phyloP scores from a whole-genome alignment of 139 green algal genomes.

The Marvania coccoides region DNA sequence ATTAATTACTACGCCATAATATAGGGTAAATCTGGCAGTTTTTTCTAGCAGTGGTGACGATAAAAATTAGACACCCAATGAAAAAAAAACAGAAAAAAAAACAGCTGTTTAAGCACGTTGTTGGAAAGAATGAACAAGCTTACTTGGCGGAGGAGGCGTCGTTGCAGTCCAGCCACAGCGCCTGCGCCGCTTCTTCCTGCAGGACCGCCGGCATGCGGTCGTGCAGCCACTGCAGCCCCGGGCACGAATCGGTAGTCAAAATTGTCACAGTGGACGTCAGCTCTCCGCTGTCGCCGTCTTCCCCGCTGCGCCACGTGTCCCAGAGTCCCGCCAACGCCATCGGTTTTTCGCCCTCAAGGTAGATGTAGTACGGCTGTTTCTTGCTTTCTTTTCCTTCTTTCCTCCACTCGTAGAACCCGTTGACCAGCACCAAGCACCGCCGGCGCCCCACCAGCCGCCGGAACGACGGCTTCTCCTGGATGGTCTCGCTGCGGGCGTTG shows the following conservation, averaged over 20 bases:
- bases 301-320: conserved; percentile 29
- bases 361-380: conserved; percentile 74
- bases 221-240: conserved; percentile 64
- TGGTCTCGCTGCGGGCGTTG: conserved; percentile 54
- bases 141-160: neutral
- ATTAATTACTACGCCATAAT: neutral
- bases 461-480: conserved; percentile 59
- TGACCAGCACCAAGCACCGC: conserved; percentile 59
- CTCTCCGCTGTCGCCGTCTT: neutral
- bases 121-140: neutral
- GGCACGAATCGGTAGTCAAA: conserved; percentile 45
- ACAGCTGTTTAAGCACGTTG: neutral
- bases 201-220: conserved; percentile 79
- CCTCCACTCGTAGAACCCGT: conserved; percentile 85
- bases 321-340: conserved; percentile 59
- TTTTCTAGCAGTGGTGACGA: too few relatives aligned
- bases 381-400: conserved; percentile 32
- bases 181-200: conserved; percentile 11
- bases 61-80: neutral
- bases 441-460: conserved; percentile 36
- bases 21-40: neutral
- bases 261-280: conserved; percentile 62
- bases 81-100: neutral
- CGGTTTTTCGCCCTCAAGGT: conserved; percentile 12
- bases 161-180: conserved; percentile 32